A percentile compares a stretch with the other conserved stretches of the same genome.
Conservation (phyloP, 225 moss, liverwort and hornwort genomes). For the Straminergon stramineum region DNA sequence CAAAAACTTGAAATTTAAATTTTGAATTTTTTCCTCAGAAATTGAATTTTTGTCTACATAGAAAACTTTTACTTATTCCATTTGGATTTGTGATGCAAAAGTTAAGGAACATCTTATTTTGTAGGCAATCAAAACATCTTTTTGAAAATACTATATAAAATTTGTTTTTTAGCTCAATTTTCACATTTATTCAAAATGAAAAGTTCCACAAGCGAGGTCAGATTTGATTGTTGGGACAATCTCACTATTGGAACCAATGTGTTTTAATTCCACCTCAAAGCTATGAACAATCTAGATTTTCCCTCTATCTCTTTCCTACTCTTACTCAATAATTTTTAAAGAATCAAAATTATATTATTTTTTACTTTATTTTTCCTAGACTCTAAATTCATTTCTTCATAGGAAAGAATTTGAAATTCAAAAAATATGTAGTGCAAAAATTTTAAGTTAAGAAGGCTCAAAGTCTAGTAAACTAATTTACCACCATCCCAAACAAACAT, state of each 20-base stretch:
- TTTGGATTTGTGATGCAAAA: no score
- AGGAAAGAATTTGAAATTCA: not conserved
- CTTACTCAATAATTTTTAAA: not conserved
- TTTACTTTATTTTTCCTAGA: not conserved
- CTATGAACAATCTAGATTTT: not conserved
- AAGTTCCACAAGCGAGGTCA: no score
- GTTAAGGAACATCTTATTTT: no score
- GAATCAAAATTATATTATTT: not conserved
- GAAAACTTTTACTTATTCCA: no score
- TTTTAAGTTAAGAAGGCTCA: not conserved
- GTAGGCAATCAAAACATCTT: no score
- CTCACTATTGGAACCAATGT: not conserved
- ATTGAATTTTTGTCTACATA: no score
- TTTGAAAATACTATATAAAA: no score
- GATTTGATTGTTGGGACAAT: not conserved
- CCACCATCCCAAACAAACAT: rapidly evolving
- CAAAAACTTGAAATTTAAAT: no score
- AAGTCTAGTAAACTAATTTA: not conserved
- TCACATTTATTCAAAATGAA: no score
- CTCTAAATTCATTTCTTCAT: not conserved
- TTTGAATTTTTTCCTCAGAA: no score
- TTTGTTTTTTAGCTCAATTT: no score
- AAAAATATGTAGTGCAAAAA: not conserved
- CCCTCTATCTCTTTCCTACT: not conserved
- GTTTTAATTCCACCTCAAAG: not conserved